Base-by-base conservation (phyloP, 2,329 filamentous ascomycete genomes). In the Colletotrichum falcatum region DNA sequence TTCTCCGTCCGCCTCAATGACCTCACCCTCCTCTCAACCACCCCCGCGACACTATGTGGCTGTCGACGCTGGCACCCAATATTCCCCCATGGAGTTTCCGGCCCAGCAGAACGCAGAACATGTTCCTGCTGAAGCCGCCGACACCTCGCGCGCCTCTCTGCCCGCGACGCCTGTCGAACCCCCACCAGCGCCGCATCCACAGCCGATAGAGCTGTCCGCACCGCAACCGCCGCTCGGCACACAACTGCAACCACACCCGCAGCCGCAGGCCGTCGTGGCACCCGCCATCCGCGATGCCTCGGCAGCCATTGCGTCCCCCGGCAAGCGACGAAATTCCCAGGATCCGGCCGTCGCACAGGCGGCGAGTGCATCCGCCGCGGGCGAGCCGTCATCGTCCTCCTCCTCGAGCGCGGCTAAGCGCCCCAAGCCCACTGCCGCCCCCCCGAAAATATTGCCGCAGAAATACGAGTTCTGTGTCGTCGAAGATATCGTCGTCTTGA, bases 401-500 rank as follows among this genome's bases (percentile, higher is more conserved):
- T 28, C 46, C 23, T 51, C 73, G 49, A 74, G 76, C 33, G 74
- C 77, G 9, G 81, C 86, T 7, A 92, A 92, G 77, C 85, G 89
- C 53, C 79, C 84, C 37, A 87, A 83, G 73, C 83, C 85, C 42
- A 86, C 86, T 54, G 79, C 82, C 18, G 81, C 79, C 8, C 84
- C 86, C 9, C 82, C 87, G 49, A 92, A 90, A 77, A 75, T 87
- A 11, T 77, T 96, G 78, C 92, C 96, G 1, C 81, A 87, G 70
- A 86, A 87, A 76, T 99, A 99, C 80, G 94, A 97, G 80, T 84
- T 90, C 14, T 97, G 94, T 79, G 86, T 92, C 48, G 89, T 93
- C 11, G 92, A 94, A 76, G 95, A 98, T 78, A 89, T 99, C 78
- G 96, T 97, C 35, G 87, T 95, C 51, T 84, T 99, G 71, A 96